These are phyloP conservation scores for Suhomyces panamericanus DNA, from an alignment of 1,139 yeast species.

Conservation along the genomic window DNA sequence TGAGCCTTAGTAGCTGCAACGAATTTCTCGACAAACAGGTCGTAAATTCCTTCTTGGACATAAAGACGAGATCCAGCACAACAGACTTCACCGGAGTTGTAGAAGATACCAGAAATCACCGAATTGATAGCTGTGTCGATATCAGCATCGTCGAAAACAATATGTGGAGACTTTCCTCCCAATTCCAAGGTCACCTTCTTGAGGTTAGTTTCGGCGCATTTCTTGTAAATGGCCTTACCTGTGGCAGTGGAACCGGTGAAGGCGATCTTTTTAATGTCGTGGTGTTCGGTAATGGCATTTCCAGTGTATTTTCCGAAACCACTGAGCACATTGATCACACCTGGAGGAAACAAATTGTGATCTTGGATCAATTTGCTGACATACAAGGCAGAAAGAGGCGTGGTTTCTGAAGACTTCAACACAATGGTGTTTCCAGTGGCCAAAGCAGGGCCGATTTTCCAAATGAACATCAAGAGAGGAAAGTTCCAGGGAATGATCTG, in stretches of 20 bases:
- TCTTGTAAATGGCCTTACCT: constrained; percentile 73
- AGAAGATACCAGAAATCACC: constrained; percentile 22
- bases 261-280: constrained; percentile 72
- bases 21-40: constrained; percentile 19
- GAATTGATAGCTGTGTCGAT: constrained; percentile 37
- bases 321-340: constrained; percentile 73
- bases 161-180: constrained; percentile 86
- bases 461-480: constrained; percentile 79
- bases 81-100: constrained; percentile 26
- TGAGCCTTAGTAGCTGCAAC: constrained; percentile 19
- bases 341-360: constrained; percentile 71
- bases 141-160: constrained; percentile 74
- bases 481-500: constrained; percentile 88
- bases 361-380: constrained; percentile 60
- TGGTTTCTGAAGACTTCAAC: constrained; percentile 78
- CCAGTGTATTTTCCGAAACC: constrained; percentile 83
- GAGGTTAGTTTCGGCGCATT: constrained; percentile 66
- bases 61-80: constrained; percentile 26
- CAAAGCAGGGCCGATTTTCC: constrained; percentile 86
- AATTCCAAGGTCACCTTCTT: constrained; percentile 82
- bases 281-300: constrained; percentile 68
- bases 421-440: constrained; percentile 82
- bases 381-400: constrained; percentile 76
- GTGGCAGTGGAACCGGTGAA: constrained; percentile 86
- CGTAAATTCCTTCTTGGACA: constrained; percentile 23